These are phyloP conservation scores for Xylariomycetidae sp. DNA, from an alignment of 2,329 filamentous ascomycete species.

Conservation along the genomic window DNA sequence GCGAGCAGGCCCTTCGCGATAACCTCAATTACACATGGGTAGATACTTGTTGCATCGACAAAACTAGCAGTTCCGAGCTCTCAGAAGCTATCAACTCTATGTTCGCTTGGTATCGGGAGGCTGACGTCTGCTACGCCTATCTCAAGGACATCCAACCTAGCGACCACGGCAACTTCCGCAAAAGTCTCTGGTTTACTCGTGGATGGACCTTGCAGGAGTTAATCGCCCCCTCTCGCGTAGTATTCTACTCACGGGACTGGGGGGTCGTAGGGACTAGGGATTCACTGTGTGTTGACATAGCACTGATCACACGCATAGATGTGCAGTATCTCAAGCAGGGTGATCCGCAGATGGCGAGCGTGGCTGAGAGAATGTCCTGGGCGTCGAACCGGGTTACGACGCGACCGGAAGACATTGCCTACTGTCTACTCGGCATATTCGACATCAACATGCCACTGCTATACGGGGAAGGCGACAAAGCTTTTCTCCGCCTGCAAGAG, in stretches of 20 bases:
- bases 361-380: slow-evolving; percentile 21
- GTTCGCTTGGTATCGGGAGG: not conserved
- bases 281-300: too few relatives aligned
- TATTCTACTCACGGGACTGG: too few relatives aligned
- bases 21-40: not conserved
- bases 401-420: slow-evolving; percentile 16
- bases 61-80: not conserved
- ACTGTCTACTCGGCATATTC: slow-evolving; percentile 20
- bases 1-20: not conserved
- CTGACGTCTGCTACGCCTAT: not conserved
- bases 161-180: not conserved
- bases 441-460: slow-evolving; percentile 20
- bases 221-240: too few relatives aligned
- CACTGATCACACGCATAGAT: too few relatives aligned
- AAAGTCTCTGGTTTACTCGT: not conserved
- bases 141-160: not conserved
- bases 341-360: slow-evolving; percentile 1
- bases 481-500: slow-evolving; percentile 1
- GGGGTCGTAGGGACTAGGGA: too few relatives aligned
- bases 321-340: not conserved
- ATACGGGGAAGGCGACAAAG: slow-evolving; percentile 11
- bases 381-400: slow-evolving; percentile 13
- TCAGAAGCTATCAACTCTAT: not conserved
- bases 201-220: too few relatives aligned
- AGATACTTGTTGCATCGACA: not conserved